Conservation (phyloP, 1,284 basidiomycete species). For the Omphalotus olearius region DNA sequence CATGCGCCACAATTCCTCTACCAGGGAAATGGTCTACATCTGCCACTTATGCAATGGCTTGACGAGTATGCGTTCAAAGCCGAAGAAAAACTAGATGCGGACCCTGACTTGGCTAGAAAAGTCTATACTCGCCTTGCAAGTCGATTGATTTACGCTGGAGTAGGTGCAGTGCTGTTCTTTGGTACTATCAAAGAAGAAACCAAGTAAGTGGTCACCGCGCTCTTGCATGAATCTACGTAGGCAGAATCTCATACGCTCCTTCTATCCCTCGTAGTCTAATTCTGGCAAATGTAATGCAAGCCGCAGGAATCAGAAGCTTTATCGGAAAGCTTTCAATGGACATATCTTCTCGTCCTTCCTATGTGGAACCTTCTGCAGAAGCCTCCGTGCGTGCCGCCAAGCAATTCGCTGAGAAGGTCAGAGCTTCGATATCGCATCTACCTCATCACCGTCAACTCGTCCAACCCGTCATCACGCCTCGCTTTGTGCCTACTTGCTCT, state of each 20-base stretch:
- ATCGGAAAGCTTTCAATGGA: slow-evolving; percentile 88
- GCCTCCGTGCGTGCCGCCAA: slow-evolving; percentile 47
- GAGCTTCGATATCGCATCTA: slow-evolving; percentile 33
- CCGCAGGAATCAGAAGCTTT: slow-evolving; percentile 70
- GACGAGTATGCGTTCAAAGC: slow-evolving; percentile 75
- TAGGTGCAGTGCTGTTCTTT: slow-evolving; percentile 72
- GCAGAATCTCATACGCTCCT: not conserved
- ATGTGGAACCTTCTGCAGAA: slow-evolving; percentile 56
- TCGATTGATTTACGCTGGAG: slow-evolving; percentile 67
- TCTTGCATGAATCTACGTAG: no score
- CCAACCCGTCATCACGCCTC: slow-evolving; percentile 77
- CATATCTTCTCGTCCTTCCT: slow-evolving; percentile 65
- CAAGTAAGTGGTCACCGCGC: slow-evolving; percentile 48
- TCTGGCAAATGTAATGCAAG: slow-evolving; percentile 67
- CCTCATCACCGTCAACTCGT: slow-evolving; percentile 47
- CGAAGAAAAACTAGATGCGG: slow-evolving; percentile 68
- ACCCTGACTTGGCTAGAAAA: slow-evolving; percentile 51
- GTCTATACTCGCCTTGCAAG: slow-evolving; percentile 66
- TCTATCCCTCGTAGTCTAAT: slow-evolving; percentile 48
- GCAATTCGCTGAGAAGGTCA: slow-evolving; percentile 54
- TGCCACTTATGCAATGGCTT: slow-evolving; percentile 82
- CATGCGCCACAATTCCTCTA: slow-evolving; percentile 87
- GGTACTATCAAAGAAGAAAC: slow-evolving; percentile 78
- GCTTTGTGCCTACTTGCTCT: slow-evolving; percentile 80
- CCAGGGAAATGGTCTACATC: slow-evolving; percentile 78